Evolutionary conservation across 306 rosid genomes (phyloP).

Genomic region (Fagus sylvatica): DNA sequence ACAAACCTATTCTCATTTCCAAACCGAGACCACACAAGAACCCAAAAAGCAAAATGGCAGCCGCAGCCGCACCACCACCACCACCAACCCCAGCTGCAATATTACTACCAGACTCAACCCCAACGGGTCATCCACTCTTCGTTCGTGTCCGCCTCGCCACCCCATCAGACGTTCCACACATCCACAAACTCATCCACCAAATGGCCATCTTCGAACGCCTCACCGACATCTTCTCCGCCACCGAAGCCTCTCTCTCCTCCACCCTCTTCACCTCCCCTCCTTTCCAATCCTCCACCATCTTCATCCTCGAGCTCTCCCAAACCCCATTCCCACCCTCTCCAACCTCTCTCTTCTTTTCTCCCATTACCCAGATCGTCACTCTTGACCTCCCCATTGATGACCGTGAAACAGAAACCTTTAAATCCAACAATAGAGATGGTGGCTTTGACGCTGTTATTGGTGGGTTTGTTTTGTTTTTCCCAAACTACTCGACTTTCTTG

Average conservation of each 20-base stretch:
- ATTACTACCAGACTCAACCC: conserved; percentile 10
- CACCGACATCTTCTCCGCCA: conserved; percentile 60
- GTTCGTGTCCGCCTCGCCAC: conserved; percentile 71
- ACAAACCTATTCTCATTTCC: too few species aligned
- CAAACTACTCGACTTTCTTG: conserved; percentile 62
- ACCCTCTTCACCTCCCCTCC: conserved; percentile 67
- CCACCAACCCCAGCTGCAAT: conserved; percentile 47
- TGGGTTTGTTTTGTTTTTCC: conserved; percentile 81
- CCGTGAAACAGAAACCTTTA: conserved; percentile 49
- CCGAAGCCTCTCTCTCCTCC: conserved; percentile 63
- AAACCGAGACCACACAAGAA: too few species aligned
- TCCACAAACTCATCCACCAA: conserved; percentile 81
- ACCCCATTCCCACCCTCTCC: conserved; percentile 40
- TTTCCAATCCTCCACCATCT: conserved; percentile 73
- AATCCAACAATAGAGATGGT: background rate
- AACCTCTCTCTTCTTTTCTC: conserved; percentile 36
- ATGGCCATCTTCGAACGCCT: conserved; percentile 88
- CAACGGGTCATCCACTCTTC: conserved; percentile 50
- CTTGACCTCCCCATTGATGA: conserved; percentile 65
- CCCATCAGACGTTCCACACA: conserved; percentile 65
- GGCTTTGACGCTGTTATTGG: conserved; percentile 37
- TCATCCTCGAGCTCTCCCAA: conserved; percentile 71
- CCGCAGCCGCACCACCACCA: conserved; percentile 86
- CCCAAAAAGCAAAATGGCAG: conserved; percentile 30
- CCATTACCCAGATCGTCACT: conserved; percentile 23